Evolutionary conservation across 768 basidiomycete species (phyloP).

Genomic region (Holtermanniella nyarrowii): DNA sequence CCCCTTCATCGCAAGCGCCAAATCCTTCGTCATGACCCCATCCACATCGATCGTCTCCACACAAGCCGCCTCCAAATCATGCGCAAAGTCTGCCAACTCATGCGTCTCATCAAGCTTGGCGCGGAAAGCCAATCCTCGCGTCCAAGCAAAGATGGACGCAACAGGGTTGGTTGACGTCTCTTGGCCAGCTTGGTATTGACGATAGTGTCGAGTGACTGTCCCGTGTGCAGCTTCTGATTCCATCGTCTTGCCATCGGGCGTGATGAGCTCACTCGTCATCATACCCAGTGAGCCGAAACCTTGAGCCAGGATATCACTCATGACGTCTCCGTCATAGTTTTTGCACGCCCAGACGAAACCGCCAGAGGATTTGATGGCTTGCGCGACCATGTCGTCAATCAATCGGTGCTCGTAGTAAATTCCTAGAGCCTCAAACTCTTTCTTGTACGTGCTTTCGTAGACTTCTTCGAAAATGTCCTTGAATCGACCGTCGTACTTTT

Average conservation of each 20-base stretch:
- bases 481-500: slow-evolving; percentile 93
- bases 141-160: slow-evolving; percentile 98
- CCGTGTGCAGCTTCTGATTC: slow-evolving; percentile 97
- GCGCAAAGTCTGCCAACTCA: slow-evolving; percentile 60
- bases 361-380: slow-evolving; percentile 89
- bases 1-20: slow-evolving; percentile 88
- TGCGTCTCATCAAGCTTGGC: slow-evolving; percentile 84
- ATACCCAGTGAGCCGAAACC: slow-evolving; percentile 94
- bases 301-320: slow-evolving; percentile 90
- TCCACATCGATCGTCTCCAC: slow-evolving; percentile 84
- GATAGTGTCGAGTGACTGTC: slow-evolving; percentile 84
- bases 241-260: slow-evolving; percentile 83
- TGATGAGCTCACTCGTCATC: slow-evolving; percentile 95
- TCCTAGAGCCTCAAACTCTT: slow-evolving; percentile 40
- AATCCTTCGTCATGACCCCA: slow-evolving; percentile 91
- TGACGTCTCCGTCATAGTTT: slow-evolving; percentile 64
- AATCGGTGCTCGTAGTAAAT: slow-evolving; percentile 67
- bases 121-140: slow-evolving; percentile 81
- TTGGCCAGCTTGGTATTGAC: slow-evolving; percentile 91
- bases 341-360: slow-evolving; percentile 73
- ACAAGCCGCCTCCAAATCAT: slow-evolving; percentile 73
- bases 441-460: slow-evolving; percentile 53
- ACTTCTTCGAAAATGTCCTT: slow-evolving; percentile 99
- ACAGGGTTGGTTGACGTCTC: slow-evolving; percentile 99
- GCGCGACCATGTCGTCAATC: slow-evolving; percentile 73